phyloP scores from a whole-genome alignment of 768 basidiomycete species.

The Sarcodon sp. region DNA sequence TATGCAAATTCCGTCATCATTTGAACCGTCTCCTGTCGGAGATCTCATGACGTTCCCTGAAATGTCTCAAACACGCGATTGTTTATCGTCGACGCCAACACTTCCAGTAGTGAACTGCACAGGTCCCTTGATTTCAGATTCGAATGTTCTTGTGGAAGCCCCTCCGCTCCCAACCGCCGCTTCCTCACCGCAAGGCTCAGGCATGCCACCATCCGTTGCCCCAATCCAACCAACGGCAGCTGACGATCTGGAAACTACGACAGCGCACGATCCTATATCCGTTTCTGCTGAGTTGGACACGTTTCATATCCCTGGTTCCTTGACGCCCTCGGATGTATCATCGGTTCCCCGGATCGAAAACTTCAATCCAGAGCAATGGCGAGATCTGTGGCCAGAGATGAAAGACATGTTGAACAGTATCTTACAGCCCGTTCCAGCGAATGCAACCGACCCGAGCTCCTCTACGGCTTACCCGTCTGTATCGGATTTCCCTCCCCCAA shows the following conservation, averaged over 20 bases:
- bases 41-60: too few relatives aligned
- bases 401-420: conserved; percentile 13
- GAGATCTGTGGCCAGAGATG: conserved; percentile 15
- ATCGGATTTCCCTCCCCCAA: neutral
- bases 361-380: conserved; percentile 12
- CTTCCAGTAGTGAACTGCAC: too few relatives aligned
- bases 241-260: too few relatives aligned
- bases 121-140: neutral
- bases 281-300: too few relatives aligned
- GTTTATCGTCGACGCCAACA: too few relatives aligned
- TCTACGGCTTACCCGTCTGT: neutral
- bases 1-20: too few relatives aligned
- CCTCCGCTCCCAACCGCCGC: neutral
- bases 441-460: neutral
- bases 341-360: conserved; percentile 11
- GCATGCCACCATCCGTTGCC: too few relatives aligned
- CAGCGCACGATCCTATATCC: too few relatives aligned
- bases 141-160: neutral
- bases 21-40: too few relatives aligned
- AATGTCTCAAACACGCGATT: too few relatives aligned
- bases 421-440: conserved; percentile 8
- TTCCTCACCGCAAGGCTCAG: neutral
- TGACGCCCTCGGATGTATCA: conserved; percentile 1
- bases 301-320: conserved; percentile 4
- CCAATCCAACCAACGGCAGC: too few relatives aligned